Evolutionary conservation across 495 filamentous ascomycete species (phyloP).

Genomic region (Aspergillus coremiiformis): DNA sequence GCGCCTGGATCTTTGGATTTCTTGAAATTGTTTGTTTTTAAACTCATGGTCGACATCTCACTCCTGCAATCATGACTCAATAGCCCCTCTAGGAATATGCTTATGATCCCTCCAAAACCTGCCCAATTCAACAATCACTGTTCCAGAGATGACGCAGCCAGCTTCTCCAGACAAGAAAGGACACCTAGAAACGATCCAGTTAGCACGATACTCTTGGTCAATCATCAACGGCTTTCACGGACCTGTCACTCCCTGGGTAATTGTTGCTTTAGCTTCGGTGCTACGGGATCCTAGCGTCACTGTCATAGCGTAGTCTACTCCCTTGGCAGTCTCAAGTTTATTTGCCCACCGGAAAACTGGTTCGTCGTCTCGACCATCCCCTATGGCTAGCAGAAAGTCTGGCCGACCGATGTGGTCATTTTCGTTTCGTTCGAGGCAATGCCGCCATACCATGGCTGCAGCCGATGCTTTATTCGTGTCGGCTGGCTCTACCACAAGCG

Average conservation of each 20-base stretch:
- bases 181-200: slow-evolving; percentile 18
- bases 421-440: slow-evolving; percentile 34
- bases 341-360: slow-evolving; percentile 92
- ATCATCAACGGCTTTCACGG: background rate
- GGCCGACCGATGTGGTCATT: slow-evolving; percentile 37
- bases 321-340: slow-evolving; percentile 46
- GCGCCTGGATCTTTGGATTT: background rate
- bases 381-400: slow-evolving; percentile 79
- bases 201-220: background rate
- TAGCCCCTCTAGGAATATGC: too few relatives aligned
- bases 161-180: slow-evolving; percentile 27
- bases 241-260: slow-evolving; percentile 87
- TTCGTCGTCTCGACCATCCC: slow-evolving; percentile 87
- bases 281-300: slow-evolving; percentile 78
- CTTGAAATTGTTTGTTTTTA: background rate
- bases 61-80: background rate
- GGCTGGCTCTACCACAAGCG: slow-evolving; percentile 70
- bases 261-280: slow-evolving; percentile 75
- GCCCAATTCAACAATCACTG: background rate
- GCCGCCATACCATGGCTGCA: slow-evolving; percentile 57
- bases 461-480: slow-evolving; percentile 82
- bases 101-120: background rate
- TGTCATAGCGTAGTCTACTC: slow-evolving; percentile 63
- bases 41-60: background rate
- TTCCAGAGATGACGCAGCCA: slow-evolving; percentile 10